A percentile compares a stretch with the other conserved stretches of the same genome.
These are phyloP conservation scores for Saprolegnia parasitica DNA, from an alignment of 352 stramenopile genomes.

Conservation along the genomic window DNA sequence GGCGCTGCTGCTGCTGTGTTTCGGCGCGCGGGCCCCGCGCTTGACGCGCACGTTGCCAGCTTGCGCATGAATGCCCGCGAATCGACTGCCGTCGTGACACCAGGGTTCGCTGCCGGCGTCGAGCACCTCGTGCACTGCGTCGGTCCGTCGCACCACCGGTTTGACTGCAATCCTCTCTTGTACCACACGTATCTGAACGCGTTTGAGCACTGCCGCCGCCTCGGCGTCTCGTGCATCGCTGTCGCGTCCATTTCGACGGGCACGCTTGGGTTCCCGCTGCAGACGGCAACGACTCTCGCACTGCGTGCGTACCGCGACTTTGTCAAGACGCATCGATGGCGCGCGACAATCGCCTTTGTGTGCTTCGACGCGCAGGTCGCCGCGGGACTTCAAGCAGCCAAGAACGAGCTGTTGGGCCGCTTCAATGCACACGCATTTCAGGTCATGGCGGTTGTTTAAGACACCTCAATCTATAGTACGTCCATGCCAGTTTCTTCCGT, in stretches of 20 bases:
- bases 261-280: slow-evolving; percentile 35
- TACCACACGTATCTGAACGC: slow-evolving; percentile 56
- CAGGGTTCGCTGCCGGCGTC: slow-evolving; percentile 41
- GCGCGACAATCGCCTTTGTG: slow-evolving; percentile 25
- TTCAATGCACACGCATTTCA: slow-evolving; percentile 24
- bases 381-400: slow-evolving; percentile 4
- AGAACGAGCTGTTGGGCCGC: not conserved
- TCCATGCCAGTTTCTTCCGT: too few relatives aligned
- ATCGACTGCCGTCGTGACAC: slow-evolving; percentile 38
- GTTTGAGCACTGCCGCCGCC: slow-evolving; percentile 32
- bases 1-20: slow-evolving; percentile 50
- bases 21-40: slow-evolving; percentile 37
- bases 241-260: slow-evolving; percentile 65
- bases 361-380: slow-evolving; percentile 21
- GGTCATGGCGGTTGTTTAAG: slow-evolving; percentile 18
- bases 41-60: slow-evolving; percentile 31
- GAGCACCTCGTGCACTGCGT: slow-evolving; percentile 58
- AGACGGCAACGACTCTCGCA: slow-evolving; percentile 1
- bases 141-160: slow-evolving; percentile 29
- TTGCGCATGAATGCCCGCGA: slow-evolving; percentile 8
- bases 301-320: slow-evolving; percentile 25
- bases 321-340: slow-evolving; percentile 28
- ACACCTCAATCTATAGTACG: too few relatives aligned
- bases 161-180: slow-evolving; percentile 31
- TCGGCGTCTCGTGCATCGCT: slow-evolving; percentile 48